Evolutionary conservation across 208 protist genomes (phyloP), one percentile per base, ranked within the genome.

Genomic region (Tritrichomonas musculus): DNA sequence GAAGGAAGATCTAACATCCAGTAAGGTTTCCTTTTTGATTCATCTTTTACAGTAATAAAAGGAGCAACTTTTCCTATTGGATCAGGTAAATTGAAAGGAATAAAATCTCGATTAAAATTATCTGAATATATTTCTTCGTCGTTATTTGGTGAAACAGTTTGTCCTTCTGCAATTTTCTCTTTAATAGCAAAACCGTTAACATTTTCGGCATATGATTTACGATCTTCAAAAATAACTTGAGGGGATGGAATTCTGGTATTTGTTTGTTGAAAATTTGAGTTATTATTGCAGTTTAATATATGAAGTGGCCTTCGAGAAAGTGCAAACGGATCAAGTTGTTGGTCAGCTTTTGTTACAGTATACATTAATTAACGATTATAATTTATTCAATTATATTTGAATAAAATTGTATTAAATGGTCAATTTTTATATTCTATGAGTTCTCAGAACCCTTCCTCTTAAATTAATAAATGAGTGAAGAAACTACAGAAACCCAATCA

Each of bases 91-190:
- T 0, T 14, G 25, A 88, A 60, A 17, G 44, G 41, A 30, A 2
- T n/a, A 39, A 88, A 88, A 88, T 88, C 77, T 55, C 47, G 41
- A 88, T 88, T 88, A 39, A 88, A 57, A 57, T 88, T 41, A 17
- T 88, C 77, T 60, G 77, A 88, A 57, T 30, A 88, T 17, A 88
- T 14, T 14, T 22, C 41, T 88, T 53, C 47, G 53, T 53, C 1
- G 27, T 33, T 39, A 20, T 88, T 39, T 53, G 25, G 14, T 57
- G 44, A 33, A 57, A 88, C 20, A 33, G 27, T 27, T 39, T 53
- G 22, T 4, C n/a, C 0, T 20, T 82, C 41, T n/a, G 44, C 41
- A 30, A 50, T 82, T 33, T 41, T 41, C 1, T 5, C 22, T 55
- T 11, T 8, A 20, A 88, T 88, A 9, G 33, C 17, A 13, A 53